Conservation (phyloP, 2,329 filamentous ascomycete genomes). For the Aspergillus brunneoviolaceus region DNA sequence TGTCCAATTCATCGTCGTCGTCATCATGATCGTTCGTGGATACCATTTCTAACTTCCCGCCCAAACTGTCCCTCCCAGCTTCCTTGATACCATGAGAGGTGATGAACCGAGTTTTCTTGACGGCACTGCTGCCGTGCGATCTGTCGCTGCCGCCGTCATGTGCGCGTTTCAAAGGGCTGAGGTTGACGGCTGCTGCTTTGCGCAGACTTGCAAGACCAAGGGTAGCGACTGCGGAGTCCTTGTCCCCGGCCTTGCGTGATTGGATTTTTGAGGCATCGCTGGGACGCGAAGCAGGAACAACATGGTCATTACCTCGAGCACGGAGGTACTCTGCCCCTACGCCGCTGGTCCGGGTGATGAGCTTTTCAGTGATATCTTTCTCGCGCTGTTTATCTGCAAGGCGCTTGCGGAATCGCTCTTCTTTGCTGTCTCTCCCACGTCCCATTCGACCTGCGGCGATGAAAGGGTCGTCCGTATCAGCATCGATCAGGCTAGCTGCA, state of each 20-base stretch:
- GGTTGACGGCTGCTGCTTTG: slow-evolving; percentile 40
- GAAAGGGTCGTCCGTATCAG: slow-evolving; percentile 44
- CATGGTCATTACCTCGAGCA: slow-evolving; percentile 30
- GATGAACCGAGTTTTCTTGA: slow-evolving; percentile 74
- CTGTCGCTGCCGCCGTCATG: slow-evolving; percentile 36
- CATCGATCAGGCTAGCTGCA: slow-evolving; percentile 44
- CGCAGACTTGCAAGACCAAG: slow-evolving; percentile 30
- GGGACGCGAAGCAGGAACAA: slow-evolving; percentile 6
- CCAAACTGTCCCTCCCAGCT: slow-evolving; percentile 72
- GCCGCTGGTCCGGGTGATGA: slow-evolving; percentile 35
- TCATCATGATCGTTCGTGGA: slow-evolving; percentile 43
- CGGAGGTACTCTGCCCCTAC: slow-evolving; percentile 49
- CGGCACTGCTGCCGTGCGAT: slow-evolving; percentile 33
- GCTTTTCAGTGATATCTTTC: slow-evolving; percentile 45
- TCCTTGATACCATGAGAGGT: slow-evolving; percentile 75
- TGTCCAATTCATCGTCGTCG: slow-evolving; percentile 52
- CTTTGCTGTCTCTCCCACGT: slow-evolving; percentile 42
- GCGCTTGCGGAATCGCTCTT: slow-evolving; percentile 44
- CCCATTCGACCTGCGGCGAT: slow-evolving; percentile 39
- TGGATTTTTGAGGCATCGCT: slow-evolving; percentile 9
- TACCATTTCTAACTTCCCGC: slow-evolving; percentile 46
- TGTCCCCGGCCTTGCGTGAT: neutral
- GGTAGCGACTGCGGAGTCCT: slow-evolving; percentile 15
- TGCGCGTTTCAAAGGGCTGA: slow-evolving; percentile 43
- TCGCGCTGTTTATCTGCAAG: slow-evolving; percentile 46